Percentiles rank a stretch among this genome's conserved stretches.
Evolutionary conservation across 139 green algal species (phyloP).

Genomic region (Desmodesmus armatus): DNA sequence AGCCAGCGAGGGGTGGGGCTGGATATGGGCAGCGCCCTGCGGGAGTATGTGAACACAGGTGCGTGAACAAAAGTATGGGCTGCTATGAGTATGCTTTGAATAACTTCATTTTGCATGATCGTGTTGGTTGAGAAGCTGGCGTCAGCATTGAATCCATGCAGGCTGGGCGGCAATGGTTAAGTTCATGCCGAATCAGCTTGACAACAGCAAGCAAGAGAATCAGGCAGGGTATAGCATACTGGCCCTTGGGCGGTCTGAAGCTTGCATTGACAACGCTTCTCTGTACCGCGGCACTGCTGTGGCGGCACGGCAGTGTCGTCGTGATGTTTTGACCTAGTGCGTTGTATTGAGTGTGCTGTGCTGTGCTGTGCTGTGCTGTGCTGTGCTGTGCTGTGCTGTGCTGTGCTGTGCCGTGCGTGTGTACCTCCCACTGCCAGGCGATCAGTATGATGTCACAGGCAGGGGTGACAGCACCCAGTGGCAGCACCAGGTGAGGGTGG

Average conservation of each 20-base stretch:
- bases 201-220: not conserved
- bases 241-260: not conserved
- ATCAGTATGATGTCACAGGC: not conserved
- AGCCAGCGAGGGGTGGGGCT: conserved; percentile 32
- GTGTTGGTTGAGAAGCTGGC: too few species aligned
- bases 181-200: not conserved
- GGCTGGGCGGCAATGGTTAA: too few species aligned
- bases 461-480: not conserved
- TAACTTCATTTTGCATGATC: not conserved
- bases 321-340: not conserved
- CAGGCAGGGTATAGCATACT: not conserved
- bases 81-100: not conserved
- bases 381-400: not conserved
- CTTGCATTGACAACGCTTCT: not conserved
- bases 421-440: not conserved
- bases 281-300: not conserved
- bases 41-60: not conserved
- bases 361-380: too few species aligned
- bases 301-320: not conserved
- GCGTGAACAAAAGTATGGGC: not conserved
- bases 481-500: not conserved
- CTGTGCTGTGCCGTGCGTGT: not conserved
- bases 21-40: not conserved
- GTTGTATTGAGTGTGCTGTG: not conserved
- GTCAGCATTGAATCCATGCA: too few species aligned